A percentile compares a stretch with the other conserved stretches of the same genome.
Evolutionary conservation across 331 rosid genomes (phyloP).

Genomic region (Saraca asoca): DNA sequence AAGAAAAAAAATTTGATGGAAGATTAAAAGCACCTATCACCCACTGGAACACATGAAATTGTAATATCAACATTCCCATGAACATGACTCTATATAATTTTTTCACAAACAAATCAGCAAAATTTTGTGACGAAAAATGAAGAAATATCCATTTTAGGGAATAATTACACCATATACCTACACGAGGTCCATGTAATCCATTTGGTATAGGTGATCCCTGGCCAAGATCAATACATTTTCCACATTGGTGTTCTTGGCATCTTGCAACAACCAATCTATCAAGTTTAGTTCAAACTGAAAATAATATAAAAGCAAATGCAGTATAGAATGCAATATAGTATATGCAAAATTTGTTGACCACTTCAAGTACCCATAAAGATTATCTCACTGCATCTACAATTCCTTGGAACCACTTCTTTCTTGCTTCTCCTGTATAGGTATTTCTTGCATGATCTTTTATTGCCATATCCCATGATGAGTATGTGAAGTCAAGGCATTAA

Average conservation of each 20-base stretch:
- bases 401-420: slow-evolving; percentile 89
- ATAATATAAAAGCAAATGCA: slow-evolving; percentile 21
- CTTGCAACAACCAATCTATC: slow-evolving; percentile 49
- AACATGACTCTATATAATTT: slow-evolving; percentile 65
- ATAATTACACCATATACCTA: slow-evolving; percentile 53
- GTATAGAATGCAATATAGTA: slow-evolving; percentile 36
- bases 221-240: slow-evolving; percentile 78
- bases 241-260: slow-evolving; percentile 71
- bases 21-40: slow-evolving; percentile 59
- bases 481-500: too few relatives aligned
- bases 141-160: slow-evolving; percentile 3
- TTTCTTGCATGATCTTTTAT: too few relatives aligned
- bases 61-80: slow-evolving; percentile 94
- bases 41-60: slow-evolving; percentile 83
- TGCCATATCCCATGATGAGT: too few relatives aligned
- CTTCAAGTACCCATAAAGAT: slow-evolving; percentile 86
- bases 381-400: slow-evolving; percentile 94
- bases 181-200: slow-evolving; percentile 81
- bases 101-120: slow-evolving; percentile 28
- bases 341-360: slow-evolving; percentile 26
- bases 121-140: slow-evolving; percentile 14
- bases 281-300: slow-evolving; percentile 16
- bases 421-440: slow-evolving; percentile 78
- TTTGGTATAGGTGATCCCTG: slow-evolving; percentile 83
- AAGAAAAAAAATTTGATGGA: slow-evolving; percentile 21